A percentile compares a stretch with the other conserved stretches of the same genome.
Evolutionary conservation across 2,329 filamentous ascomycete species (phyloP).

Genomic region (Paracamarosporium sp.): DNA sequence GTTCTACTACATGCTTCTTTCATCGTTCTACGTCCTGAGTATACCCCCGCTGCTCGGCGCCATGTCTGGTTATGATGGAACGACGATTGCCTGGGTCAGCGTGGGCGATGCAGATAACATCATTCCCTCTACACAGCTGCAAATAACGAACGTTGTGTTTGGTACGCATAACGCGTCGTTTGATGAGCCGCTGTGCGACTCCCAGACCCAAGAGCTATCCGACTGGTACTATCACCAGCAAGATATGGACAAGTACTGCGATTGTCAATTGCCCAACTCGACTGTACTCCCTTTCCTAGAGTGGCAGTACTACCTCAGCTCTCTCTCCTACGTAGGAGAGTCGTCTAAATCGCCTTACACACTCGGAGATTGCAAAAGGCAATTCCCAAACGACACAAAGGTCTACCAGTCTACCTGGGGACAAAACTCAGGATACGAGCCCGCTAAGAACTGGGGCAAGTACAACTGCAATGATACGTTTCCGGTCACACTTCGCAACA

Average conservation of each 20-base stretch:
- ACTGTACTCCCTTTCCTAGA: constrained; percentile 10
- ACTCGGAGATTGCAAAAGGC: constrained; percentile 5
- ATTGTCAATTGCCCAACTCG: constrained; percentile 29
- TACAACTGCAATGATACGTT: constrained; percentile 17
- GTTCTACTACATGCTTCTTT: constrained; percentile 40
- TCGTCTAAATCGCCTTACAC: not conserved
- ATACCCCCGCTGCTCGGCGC: constrained; percentile 43
- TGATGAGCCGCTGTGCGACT: constrained; percentile 15
- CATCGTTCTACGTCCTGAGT: constrained; percentile 35
- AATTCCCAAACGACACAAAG: not conserved
- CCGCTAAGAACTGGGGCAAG: not conserved
- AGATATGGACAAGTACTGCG: constrained; percentile 17
- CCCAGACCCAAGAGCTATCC: not conserved
- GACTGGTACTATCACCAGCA: not conserved
- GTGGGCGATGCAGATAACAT: constrained; percentile 34
- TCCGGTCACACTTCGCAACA: constrained; percentile 12
- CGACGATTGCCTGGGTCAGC: constrained; percentile 32
- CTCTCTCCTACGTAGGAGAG: not conserved
- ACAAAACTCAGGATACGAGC: not conserved
- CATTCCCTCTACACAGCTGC: constrained; percentile 27
- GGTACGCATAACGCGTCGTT: constrained; percentile 23
- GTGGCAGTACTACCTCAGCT: not conserved
- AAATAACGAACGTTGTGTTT: constrained; percentile 1
- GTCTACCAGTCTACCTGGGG: constrained; percentile 1
- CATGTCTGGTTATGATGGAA: constrained; percentile 47